phyloP scores from a whole-genome alignment of 1,284 basidiomycete species.

The Apiotrichum domesticum region DNA sequence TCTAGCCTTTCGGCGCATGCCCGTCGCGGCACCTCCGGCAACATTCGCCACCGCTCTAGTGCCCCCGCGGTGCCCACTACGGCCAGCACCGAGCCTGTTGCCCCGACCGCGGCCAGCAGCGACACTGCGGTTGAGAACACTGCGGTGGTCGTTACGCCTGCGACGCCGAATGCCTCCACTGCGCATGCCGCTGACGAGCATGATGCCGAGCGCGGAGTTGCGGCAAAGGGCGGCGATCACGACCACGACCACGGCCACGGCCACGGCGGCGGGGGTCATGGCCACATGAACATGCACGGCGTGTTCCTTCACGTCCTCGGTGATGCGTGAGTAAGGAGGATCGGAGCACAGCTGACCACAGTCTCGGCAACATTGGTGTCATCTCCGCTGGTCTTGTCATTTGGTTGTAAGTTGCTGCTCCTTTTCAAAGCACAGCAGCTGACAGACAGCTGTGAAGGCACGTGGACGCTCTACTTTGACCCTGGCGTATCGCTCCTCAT shows the following conservation, averaged over 20 bases:
- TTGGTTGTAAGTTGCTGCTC: constrained; percentile 56
- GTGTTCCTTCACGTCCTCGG: constrained; percentile 91
- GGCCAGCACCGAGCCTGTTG: constrained; percentile 29
- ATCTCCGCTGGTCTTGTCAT: constrained; percentile 91
- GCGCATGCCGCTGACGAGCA: constrained; percentile 1
- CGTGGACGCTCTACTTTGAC: constrained; percentile 79
- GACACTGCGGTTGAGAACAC: constrained; percentile 14
- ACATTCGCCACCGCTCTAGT: neutral
- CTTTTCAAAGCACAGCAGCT: neutral
- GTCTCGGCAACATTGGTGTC: constrained; percentile 91
- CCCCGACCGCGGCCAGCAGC: constrained; percentile 9
- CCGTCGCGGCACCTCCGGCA: constrained; percentile 8
- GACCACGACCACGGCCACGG: constrained; percentile 9
- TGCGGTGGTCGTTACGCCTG: neutral
- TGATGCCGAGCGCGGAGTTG: constrained; percentile 12
- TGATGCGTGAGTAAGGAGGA: constrained; percentile 58
- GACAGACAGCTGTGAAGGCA: constrained; percentile 31
- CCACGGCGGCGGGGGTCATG: constrained; percentile 5
- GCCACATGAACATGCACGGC: constrained; percentile 92
- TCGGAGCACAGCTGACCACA: constrained; percentile 3
- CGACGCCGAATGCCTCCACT: neutral
- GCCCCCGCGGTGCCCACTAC: constrained; percentile 22
- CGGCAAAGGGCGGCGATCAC: constrained; percentile 20
- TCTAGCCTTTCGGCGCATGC: constrained; percentile 1
- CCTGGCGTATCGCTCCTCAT: constrained; percentile 91